Percentiles rank a stretch among this genome's conserved stretches.
phyloP scores from a whole-genome alignment of 1,284 basidiomycete genomes.

The Apiotrichum veenhuisii region DNA sequence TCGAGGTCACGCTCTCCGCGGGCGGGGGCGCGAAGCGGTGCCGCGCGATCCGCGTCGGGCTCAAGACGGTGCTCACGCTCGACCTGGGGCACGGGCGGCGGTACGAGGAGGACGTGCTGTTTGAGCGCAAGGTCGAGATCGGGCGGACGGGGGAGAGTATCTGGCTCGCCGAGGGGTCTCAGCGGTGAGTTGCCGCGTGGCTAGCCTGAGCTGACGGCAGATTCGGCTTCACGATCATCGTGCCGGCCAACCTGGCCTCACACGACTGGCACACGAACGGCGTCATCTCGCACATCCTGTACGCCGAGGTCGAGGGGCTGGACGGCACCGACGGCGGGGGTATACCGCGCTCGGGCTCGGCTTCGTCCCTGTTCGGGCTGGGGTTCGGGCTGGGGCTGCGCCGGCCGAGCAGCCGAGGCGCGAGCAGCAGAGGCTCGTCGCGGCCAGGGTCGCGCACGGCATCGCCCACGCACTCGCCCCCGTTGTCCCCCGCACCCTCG shows the following conservation, averaged over 20 bases:
- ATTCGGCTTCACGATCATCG: constrained; percentile 21
- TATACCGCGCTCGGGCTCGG: background rate
- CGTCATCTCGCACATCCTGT: constrained; percentile 23
- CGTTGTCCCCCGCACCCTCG: background rate
- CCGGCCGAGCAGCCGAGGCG: background rate
- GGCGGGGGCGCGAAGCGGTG: constrained; percentile 1
- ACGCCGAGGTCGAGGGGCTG: constrained; percentile 29
- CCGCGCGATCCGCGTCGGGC: constrained; percentile 16
- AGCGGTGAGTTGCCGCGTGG: constrained; percentile 27
- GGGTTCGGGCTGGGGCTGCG: too few relatives aligned
- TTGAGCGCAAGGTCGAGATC: constrained; percentile 24
- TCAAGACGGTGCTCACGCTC: constrained; percentile 13
- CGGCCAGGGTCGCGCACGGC: background rate
- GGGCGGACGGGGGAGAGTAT: constrained; percentile 25
- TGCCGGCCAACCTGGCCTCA: constrained; percentile 26
- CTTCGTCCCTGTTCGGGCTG: constrained; percentile 14
- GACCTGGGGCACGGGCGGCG: constrained; percentile 14
- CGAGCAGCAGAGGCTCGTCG: background rate
- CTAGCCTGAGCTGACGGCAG: background rate
- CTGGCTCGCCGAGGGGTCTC: constrained; percentile 22
- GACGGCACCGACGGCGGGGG: constrained; percentile 2
- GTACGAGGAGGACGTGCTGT: constrained; percentile 18
- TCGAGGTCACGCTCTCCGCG: constrained; percentile 8
- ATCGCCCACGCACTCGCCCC: background rate
- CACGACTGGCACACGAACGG: constrained; percentile 35